Base-by-base conservation (phyloP, 495 filamentous ascomycete genomes). In the Pseudotulostoma volvatum region DNA sequence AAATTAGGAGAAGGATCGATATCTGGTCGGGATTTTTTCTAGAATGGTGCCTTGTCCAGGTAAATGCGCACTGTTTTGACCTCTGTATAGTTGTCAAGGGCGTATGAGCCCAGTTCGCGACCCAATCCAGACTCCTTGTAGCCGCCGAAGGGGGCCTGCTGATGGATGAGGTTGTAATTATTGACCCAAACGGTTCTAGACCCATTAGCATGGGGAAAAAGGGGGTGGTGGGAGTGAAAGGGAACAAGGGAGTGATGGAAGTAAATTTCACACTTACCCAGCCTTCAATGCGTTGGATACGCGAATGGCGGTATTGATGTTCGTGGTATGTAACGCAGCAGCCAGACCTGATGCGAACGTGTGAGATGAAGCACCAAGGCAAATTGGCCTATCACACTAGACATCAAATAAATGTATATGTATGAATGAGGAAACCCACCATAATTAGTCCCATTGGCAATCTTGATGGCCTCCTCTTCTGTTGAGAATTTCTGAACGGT, bases 51-150 rank as follows among this genome's bases (percentile, higher is more conserved):
- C n/a, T n/a, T n/a, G n/a, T n/a, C n/a, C n/a, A 41, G 19, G 20
- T 41, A 32, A 17, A 41, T 33, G 23, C 39, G 63, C 19, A 81
- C 76, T 13, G 76, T 71, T 71, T 81, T 81, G 47, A 71, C 60
- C 65, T 97, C 81, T 31, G 78, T 86, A 64, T 95, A 96, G 70
- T 93, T 93, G 42, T 78, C 77, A 35, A 97, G 61, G 5, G 87
- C 90, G 38, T 79, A 87, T 68, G 93, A 85, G 46, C 90, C 90
- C 25, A 96, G 70, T 63, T 97, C 90, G 48, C 90, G 82, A 41
- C 90, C 90, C 39, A 95, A 77, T 62, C 90, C 92, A 28, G 76
- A 83, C 66, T 84, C 74, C 76, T 93, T 93, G 76, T 70, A 96
- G 34, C 87, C 87, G 59, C 86, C 86, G 57, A 94, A 93, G 33